These are phyloP conservation scores for Tritrichomonas foetus DNA, from an alignment of 208 protist species.

Conservation along the genomic window DNA sequence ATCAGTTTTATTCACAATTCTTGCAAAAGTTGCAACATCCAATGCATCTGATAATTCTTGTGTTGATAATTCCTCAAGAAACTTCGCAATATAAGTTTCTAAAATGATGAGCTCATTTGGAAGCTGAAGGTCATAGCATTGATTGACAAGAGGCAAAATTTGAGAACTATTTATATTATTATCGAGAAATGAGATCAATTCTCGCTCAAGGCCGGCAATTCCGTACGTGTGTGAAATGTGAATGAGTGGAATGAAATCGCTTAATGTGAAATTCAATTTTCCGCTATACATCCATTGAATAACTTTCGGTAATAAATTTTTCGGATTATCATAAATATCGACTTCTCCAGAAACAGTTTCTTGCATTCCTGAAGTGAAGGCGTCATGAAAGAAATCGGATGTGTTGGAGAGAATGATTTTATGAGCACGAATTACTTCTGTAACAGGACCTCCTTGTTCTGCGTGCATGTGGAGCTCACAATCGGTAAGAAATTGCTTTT, in stretches of 20 bases:
- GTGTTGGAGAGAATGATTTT: not conserved
- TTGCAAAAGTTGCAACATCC: too few species aligned
- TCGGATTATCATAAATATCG: not conserved
- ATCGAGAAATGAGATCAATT: not conserved
- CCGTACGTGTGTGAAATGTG: not conserved
- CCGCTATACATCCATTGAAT: slow-evolving; percentile 4
- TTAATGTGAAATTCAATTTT: not conserved
- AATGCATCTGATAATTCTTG: too few species aligned
- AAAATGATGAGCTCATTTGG: too few species aligned
- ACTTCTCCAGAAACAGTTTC: not conserved
- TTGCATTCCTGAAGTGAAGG: not conserved
- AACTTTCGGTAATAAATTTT: not conserved
- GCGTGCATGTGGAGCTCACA: too few species aligned
- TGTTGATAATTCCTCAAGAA: too few species aligned
- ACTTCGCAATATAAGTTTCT: too few species aligned
- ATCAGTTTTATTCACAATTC: too few species aligned
- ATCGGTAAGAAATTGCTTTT: too few species aligned
- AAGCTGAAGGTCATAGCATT: not conserved
- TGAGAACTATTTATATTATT: not conserved
- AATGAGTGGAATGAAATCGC: not conserved
- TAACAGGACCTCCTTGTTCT: too few species aligned
- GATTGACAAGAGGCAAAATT: not conserved
- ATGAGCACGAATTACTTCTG: not conserved
- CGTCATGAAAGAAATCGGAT: not conserved
- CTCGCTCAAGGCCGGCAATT: not conserved